Evolutionary conservation across 2,329 filamentous ascomycete species (phyloP).

Genomic region (Penicillium paneum): DNA sequence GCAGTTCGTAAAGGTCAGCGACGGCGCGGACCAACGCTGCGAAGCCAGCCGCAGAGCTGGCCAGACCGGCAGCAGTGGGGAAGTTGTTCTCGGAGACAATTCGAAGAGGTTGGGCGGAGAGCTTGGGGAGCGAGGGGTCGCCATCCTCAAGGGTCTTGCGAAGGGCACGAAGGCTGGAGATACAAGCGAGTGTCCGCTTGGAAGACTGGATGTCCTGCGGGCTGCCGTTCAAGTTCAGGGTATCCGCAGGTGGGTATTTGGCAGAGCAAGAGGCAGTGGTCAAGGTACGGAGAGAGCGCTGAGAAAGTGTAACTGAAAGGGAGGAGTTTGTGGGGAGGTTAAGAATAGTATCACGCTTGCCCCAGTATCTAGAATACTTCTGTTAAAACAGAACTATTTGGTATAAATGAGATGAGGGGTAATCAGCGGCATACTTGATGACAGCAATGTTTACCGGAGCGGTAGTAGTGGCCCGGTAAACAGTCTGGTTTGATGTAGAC

Average conservation of each 20-base stretch:
- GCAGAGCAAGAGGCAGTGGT: conserved; percentile 90
- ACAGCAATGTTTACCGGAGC: conserved; percentile 98
- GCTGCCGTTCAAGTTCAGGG: conserved; percentile 78
- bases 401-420: conserved; percentile 14
- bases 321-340: conserved; percentile 98
- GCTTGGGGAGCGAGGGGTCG: conserved; percentile 73
- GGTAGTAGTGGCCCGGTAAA: conserved; percentile 92
- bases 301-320: conserved; percentile 91
- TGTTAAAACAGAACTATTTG: conserved; percentile 12
- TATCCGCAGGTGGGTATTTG: conserved; percentile 63
- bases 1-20: conserved; percentile 85
- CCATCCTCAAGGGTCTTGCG: conserved; percentile 70
- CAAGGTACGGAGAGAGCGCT: conserved; percentile 88
- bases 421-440: conserved; percentile 67
- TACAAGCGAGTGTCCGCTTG: conserved; percentile 89
- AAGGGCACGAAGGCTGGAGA: conserved; percentile 76
- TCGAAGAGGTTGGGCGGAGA: conserved; percentile 72
- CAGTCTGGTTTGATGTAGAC: conserved; percentile 40
- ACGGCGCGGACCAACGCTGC: conserved; percentile 72
- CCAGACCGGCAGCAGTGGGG: conserved; percentile 89
- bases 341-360: conserved; percentile 87
- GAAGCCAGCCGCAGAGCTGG: conserved; percentile 63
- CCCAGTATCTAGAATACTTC: conserved; percentile 68
- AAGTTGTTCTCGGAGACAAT: conserved; percentile 99
- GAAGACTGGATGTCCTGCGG: conserved; percentile 75